These are phyloP conservation scores for Artemisia tridentata DNA, from an alignment of 129 eudicot species.

Conservation along the genomic window DNA sequence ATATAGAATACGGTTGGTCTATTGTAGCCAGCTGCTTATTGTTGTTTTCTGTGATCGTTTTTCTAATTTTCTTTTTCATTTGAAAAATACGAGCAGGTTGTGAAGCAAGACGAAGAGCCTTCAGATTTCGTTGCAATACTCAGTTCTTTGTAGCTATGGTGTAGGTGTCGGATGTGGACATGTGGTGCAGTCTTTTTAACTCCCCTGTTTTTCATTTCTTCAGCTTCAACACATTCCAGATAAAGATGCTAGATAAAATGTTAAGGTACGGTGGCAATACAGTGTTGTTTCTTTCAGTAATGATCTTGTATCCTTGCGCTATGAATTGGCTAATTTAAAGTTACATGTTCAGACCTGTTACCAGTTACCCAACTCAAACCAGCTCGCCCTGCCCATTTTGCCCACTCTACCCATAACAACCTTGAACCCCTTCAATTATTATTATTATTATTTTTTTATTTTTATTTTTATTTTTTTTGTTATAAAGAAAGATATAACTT, in stretches of 20 bases:
- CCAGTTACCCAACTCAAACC: no score
- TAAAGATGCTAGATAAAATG: conserved; percentile 21
- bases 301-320: neutral
- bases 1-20: neutral
- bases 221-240: conserved; percentile 22
- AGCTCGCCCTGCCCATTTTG: neutral
- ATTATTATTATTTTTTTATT: no score
- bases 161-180: conserved; percentile 6
- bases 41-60: no score
- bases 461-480: no score
- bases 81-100: conserved; percentile 42
- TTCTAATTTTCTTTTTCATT: neutral
- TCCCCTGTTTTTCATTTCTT: conserved; percentile 18
- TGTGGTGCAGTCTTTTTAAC: conserved; percentile 15
- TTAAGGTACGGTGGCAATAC: conserved; percentile 25
- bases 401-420: neutral
- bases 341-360: no score
- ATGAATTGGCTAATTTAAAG: neutral
- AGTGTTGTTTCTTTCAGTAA: conserved; percentile 6
- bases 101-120: conserved; percentile 69
- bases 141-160: conserved; percentile 39
- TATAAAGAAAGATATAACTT: no score
- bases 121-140: conserved; percentile 46
- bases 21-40: no score
- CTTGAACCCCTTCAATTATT: neutral